Percentiles rank a stretch among this genome's conserved stretches.
Conservation (phyloP, 345 rosid genomes). For the Excoecaria agallocha region DNA sequence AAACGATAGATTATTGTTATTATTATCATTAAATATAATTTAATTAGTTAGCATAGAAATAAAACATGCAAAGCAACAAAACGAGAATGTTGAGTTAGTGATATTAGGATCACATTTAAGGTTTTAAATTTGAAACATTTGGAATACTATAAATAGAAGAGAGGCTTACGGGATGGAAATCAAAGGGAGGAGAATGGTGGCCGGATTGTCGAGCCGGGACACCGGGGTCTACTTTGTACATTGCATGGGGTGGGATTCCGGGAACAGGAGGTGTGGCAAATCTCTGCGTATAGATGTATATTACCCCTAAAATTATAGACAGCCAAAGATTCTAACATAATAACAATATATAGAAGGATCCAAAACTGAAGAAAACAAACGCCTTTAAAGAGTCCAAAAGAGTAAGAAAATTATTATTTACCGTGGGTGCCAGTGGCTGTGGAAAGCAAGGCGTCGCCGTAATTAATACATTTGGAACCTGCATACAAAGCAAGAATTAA, state of each 20-base stretch:
- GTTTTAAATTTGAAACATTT: too few relatives aligned
- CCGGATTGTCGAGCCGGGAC: conserved; percentile 32
- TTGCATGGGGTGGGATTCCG: conserved; percentile 43
- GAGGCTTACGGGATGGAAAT: conserved; percentile 55
- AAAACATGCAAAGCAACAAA: too few relatives aligned
- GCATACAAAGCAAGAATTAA: conserved; percentile 1
- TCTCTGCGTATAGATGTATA: conserved; percentile 33
- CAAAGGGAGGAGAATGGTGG: conserved; percentile 44
- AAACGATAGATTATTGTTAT: too few relatives aligned
- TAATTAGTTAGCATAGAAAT: too few relatives aligned
- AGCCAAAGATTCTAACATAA: background rate
- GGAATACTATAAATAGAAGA: too few relatives aligned
- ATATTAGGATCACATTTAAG: too few relatives aligned
- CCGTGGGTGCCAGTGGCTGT: conserved; percentile 52
- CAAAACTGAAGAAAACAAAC: conserved; percentile 21
- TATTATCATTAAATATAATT: too few relatives aligned
- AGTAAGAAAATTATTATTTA: conserved; percentile 25
- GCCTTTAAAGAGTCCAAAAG: conserved; percentile 24
- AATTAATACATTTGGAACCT: conserved; percentile 50
- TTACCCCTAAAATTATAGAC: too few relatives aligned
- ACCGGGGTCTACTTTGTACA: conserved; percentile 40
- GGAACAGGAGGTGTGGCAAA: conserved; percentile 45
- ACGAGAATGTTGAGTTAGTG: too few relatives aligned
- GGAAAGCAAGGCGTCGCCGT: conserved; percentile 59
- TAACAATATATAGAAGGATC: background rate